Evolutionary conservation across 345 rosid genomes (phyloP).

Genomic region (Syzygium jambos): DNA sequence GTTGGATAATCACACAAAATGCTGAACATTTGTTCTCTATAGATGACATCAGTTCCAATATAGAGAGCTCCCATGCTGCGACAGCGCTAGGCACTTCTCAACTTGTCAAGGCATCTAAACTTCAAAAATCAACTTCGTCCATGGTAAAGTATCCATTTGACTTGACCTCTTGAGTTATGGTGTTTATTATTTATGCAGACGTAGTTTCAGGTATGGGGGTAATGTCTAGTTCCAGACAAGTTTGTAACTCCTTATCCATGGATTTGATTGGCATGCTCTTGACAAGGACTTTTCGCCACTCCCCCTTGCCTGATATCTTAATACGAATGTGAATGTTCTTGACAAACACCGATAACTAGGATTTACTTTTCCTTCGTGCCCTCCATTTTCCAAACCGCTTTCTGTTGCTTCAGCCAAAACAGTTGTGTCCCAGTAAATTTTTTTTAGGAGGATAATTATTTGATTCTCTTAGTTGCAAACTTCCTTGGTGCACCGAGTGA

Average conservation of each 20-base stretch:
- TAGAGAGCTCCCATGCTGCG: constrained; percentile 63
- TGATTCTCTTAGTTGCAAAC: background rate
- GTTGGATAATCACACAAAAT: background rate
- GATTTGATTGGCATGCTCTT: background rate
- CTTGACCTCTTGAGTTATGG: background rate
- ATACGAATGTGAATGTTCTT: background rate
- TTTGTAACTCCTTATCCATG: background rate
- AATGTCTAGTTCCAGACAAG: background rate
- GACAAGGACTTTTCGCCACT: background rate
- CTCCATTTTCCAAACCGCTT: background rate
- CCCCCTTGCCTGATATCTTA: background rate
- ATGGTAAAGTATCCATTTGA: constrained; percentile 34
- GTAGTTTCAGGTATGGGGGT: background rate
- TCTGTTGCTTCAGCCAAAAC: background rate
- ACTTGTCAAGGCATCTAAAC: constrained; percentile 72
- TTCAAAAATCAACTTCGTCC: constrained; percentile 83
- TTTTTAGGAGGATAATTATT: background rate
- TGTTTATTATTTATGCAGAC: background rate
- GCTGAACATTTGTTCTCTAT: constrained; percentile 5
- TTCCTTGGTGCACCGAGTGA: background rate
- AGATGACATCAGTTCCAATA: constrained; percentile 82
- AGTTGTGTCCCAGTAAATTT: background rate
- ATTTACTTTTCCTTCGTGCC: background rate
- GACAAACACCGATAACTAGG: background rate
- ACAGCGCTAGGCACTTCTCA: constrained; percentile 70